Percentiles rank a stretch among this genome's conserved stretches.
phyloP scores from a whole-genome alignment of 2,329 filamentous ascomycete genomes.

The Pseudogymnoascus sp. region DNA sequence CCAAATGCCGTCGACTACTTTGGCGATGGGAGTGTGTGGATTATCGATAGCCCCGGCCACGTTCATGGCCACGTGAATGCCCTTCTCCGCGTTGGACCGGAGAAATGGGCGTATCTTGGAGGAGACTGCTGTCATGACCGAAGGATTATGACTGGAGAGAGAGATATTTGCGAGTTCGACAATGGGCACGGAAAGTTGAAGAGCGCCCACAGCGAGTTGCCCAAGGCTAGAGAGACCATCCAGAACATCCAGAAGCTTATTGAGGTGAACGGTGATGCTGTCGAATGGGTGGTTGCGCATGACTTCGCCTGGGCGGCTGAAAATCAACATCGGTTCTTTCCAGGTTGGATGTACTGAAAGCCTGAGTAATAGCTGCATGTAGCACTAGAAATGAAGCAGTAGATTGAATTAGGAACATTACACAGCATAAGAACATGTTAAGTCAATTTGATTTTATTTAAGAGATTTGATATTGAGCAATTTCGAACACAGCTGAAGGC shows the following conservation, averaged over 20 bases:
- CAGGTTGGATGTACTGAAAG: neutral
- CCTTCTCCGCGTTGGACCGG: constrained; percentile 33
- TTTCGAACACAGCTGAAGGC: too few relatives aligned
- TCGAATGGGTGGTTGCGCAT: constrained; percentile 6
- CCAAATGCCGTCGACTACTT: constrained; percentile 22
- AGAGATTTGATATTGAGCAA: too few relatives aligned
- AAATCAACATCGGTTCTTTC: constrained; percentile 1
- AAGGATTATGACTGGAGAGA: constrained; percentile 43
- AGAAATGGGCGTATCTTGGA: constrained; percentile 41
- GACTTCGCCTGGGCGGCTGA: neutral
- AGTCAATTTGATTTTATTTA: too few relatives aligned
- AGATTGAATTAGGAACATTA: too few relatives aligned
- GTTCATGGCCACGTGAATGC: constrained; percentile 45
- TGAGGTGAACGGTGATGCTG: neutral
- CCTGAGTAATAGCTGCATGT: neutral
- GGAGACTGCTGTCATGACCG: constrained; percentile 48
- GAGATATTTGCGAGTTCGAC: constrained; percentile 42
- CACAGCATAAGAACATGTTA: too few relatives aligned
- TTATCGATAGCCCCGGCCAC: constrained; percentile 45
- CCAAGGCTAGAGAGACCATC: neutral
- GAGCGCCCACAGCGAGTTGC: constrained; percentile 37
- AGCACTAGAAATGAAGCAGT: too few relatives aligned
- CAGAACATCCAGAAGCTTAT: constrained; percentile 4
- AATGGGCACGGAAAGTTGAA: constrained; percentile 37
- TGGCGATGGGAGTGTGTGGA: constrained; percentile 38